Base-by-base conservation (phyloP, 495 filamentous ascomycete species). In the Aspergillus leporis region DNA sequence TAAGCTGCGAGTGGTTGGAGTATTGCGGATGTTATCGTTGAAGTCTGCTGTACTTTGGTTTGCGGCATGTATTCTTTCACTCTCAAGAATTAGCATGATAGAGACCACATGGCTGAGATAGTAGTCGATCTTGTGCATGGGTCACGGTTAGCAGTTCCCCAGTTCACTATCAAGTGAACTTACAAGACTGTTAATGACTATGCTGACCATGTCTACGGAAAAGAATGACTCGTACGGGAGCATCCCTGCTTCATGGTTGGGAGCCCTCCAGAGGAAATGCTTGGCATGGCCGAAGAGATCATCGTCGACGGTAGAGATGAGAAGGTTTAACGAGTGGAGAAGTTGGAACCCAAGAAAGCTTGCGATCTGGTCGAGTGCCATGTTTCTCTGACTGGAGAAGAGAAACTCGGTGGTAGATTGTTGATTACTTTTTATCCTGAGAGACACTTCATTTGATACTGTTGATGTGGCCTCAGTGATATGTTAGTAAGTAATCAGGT, bases 91-190 rank as follows among this genome's bases (percentile, higher is more conserved):
- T 5, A 47, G 19, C 43, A 47, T 47, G 8, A 23, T 47, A 13
- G 43, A n/a, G 18, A 23, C 43, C 9, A 47, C 43, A 47, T 47
- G 43, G 21, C 43, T 47, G 43, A 47, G 12, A 14, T 47, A 47
- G 43, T 47, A 47, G 43, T 47, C 40, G 19, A 47, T 47, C 43
- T 47, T 2, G 6, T 7, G 16, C 16, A n/a, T 10, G 43, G 8
- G 19, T 12, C 2, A 9, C 8, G 6, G 19, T 47, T 47, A 47
- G 43, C 43, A n/a, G 9, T n/a, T n/a, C n/a, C n/a, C n/a, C n/a
- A n/a, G n/a, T n/a, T n/a, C n/a, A n/a, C n/a, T n/a, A n/a, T n/a
- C 19, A 47, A 23, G 43, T 5, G 19, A 4, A 23, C 19, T 22
- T 9, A 47, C 43, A 23, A 47, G 19, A 23, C 43, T 23, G 43